Base-by-base conservation (phyloP, 257 asterid species). In the Mitragyna speciosa region DNA sequence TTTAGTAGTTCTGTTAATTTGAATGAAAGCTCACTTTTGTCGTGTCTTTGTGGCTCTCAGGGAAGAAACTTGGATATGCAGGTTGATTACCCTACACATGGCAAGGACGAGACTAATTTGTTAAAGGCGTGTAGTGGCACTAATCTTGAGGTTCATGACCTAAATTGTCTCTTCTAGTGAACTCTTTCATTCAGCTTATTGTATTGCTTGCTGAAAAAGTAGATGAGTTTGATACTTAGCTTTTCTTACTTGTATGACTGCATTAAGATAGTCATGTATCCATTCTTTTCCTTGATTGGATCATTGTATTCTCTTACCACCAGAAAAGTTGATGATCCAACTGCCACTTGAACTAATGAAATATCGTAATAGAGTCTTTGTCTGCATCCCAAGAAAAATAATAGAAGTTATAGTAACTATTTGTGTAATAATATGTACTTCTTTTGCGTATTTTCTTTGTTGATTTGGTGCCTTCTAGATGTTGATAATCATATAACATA, bases 111-210 rank as follows among this genome's bases (percentile, higher is more conserved):
- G 59, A 79, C 82, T 30, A 82, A 79, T 76, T 43, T 83, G 79
- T 75, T 78, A 80, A 73, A 78, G 84, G 85, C 88, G 71, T 70
- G 61, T 43, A 78, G n/a, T 31, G 87, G 74, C 66, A 81, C 89
- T 76, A 88, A 87, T 73, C 87, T 95, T 80, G 89, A 93, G 98
- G 98, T 93, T 87, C 81, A 51, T 73, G 47, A 30, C 33, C 77
- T 73, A 15, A 33, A n/a, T 64, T 8, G 54, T 28, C 12, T 52
- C 19, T 17, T 58, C 16, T 12, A 22, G 48, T 54, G 2, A 36
- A 45, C 48, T 4, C 14, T 7, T 70, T 36, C 70, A 47, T 66
- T 28, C 39, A 26, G 76, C 7, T 54, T 49, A 65, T 72, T 51
- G 19, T 63, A 61, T 54, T 15, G 73, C 12, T 28, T n/a, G 11